Percentiles rank a stretch among this genome's conserved stretches.
Evolutionary conservation across 2,329 filamentous ascomycete genomes (phyloP).

Genomic region (Penicillium sp.): DNA sequence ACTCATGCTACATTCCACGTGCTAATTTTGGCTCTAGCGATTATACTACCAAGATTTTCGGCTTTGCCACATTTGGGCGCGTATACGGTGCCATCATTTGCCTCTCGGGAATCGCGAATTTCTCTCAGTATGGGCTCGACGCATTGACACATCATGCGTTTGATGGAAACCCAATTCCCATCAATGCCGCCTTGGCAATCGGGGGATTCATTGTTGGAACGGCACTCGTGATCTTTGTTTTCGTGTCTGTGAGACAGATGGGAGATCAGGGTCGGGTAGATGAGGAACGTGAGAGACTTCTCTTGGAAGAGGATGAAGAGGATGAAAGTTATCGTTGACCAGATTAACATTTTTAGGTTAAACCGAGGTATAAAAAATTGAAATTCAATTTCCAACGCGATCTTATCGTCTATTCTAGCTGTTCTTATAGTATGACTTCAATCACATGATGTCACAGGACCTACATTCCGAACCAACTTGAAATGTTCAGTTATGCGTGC

Average conservation of each 20-base stretch:
- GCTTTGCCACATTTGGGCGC: conserved; percentile 85
- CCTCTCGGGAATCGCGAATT: conserved; percentile 77
- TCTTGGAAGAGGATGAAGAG: conserved; percentile 22
- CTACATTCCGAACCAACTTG: too few relatives aligned
- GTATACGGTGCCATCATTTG: conserved; percentile 91
- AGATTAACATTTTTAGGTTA: background rate
- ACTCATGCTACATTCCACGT: background rate
- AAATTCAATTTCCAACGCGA: background rate
- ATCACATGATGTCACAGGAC: too few relatives aligned
- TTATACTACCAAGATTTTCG: conserved; percentile 88
- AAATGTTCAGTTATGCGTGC: too few relatives aligned
- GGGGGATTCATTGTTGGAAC: conserved; percentile 64
- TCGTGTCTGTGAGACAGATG: conserved; percentile 19
- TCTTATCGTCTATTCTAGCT: too few relatives aligned
- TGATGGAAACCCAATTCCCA: conserved; percentile 68
- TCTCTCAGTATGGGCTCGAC: conserved; percentile 77
- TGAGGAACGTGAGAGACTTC: conserved; percentile 27
- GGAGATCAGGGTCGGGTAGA: conserved; percentile 9
- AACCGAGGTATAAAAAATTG: background rate
- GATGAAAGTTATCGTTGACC: background rate
- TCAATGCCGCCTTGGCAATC: conserved; percentile 67
- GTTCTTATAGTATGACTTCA: too few relatives aligned
- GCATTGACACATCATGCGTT: conserved; percentile 72
- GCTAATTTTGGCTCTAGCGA: conserved; percentile 50
- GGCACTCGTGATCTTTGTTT: conserved; percentile 65